A percentile compares a stretch with the other conserved stretches of the same genome.
phyloP scores from a whole-genome alignment of 495 filamentous ascomycete species.

The Tuber microsphaerosporum region DNA sequence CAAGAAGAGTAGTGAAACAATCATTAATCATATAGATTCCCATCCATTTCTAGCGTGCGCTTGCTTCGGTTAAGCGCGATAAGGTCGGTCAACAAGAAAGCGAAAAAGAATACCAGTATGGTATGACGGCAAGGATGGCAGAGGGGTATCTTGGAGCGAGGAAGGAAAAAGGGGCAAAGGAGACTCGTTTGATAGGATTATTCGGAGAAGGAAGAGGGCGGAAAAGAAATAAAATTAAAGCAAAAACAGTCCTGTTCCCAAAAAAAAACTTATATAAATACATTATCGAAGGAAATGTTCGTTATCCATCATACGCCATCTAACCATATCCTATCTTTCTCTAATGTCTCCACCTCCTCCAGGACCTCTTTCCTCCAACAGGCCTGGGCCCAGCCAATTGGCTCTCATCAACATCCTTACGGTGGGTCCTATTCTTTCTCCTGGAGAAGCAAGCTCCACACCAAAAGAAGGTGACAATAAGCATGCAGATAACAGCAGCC shows the following conservation, averaged over 20 bases:
- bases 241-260: not conserved
- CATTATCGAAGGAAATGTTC: not conserved
- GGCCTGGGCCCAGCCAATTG: constrained; percentile 6
- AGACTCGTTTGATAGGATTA: not conserved
- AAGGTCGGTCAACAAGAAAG: not conserved
- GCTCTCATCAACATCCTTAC: constrained; percentile 4
- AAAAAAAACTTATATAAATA: not conserved
- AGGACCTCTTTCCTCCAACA: not conserved
- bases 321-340: not conserved
- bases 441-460: constrained; percentile 27
- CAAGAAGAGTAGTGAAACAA: not conserved
- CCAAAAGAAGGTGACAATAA: constrained; percentile 33
- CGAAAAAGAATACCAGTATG: not conserved
- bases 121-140: not conserved
- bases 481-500: constrained; percentile 26
- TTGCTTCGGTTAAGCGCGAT: not conserved
- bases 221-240: not conserved
- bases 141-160: not conserved
- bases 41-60: not conserved
- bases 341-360: constrained; percentile 12
- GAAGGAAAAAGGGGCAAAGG: not conserved
- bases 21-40: not conserved
- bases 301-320: constrained; percentile 10
- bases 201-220: not conserved
- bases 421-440: constrained; percentile 9